Conservation (phyloP, 108 stramenopile genomes). For the Craspedostauros australis region DNA sequence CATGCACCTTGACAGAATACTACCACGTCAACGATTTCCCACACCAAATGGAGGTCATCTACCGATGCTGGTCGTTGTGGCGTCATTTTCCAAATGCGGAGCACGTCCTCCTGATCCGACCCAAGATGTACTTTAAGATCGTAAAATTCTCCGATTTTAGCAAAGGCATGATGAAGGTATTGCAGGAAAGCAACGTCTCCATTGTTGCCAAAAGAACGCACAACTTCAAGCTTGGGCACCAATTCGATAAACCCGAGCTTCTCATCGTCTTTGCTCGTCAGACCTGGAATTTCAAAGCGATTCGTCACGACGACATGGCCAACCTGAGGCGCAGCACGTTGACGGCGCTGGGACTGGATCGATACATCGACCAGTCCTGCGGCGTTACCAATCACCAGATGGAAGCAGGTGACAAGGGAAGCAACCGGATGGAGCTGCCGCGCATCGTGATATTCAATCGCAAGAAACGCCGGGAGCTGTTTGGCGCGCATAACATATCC, state of each 20-base stretch:
- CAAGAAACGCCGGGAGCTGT: background rate
- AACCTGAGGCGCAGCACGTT: too few species aligned
- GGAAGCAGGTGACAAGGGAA: too few species aligned
- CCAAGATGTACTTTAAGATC: too few species aligned
- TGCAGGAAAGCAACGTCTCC: background rate
- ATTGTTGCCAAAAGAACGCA: background rate
- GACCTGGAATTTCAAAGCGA: too few species aligned
- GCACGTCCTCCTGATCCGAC: slow-evolving; percentile 1
- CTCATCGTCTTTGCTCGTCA: background rate
- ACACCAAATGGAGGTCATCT: slow-evolving; percentile 21
- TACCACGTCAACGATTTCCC: slow-evolving; percentile 12
- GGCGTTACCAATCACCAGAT: too few species aligned
- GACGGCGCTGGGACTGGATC: too few species aligned
- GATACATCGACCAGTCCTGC: too few species aligned
- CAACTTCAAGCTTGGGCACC: background rate
- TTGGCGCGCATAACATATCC: background rate
- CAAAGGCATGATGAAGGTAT: too few species aligned
- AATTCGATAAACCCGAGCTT: background rate
- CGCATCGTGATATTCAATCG: slow-evolving; percentile 11
- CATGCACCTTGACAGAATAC: slow-evolving; percentile 12
- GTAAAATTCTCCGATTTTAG: too few species aligned
- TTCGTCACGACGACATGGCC: too few species aligned
- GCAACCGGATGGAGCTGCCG: background rate
- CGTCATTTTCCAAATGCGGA: slow-evolving; percentile 7
- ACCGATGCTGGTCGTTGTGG: too few species aligned